Evolutionary conservation across 2,329 filamentous ascomycete genomes (phyloP), one percentile per base, ranked within the genome.

Genomic region (Emergomyces pasteurianus): DNA sequence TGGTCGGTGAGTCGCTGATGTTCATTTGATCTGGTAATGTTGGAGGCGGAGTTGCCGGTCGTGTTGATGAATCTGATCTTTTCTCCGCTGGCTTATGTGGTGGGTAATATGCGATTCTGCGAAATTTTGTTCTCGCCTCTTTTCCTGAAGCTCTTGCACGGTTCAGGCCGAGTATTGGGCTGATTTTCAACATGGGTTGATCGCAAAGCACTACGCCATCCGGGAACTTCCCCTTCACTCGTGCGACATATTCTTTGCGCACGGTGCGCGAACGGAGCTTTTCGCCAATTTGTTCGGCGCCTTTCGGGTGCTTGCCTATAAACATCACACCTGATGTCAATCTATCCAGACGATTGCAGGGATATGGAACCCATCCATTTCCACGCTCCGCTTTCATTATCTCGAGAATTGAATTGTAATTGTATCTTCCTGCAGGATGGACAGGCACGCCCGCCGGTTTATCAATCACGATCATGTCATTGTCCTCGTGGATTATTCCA

Each of bases 241-340:
- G 83, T 2, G 92, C 92, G 28, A 99, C 80, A 70, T 99, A 99
- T 73, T 99, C 94, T 73, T 99, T 99, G 67, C 90, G 86, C 43
- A 99, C 89, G 0, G 87, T 92, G 42, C 94, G 83, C 5, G 82
- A 83, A 66, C 85, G 83, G 62, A 99, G 89, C 73, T 96, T 88
- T 49, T 81, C 77, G 60, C 86, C 85, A 66, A 99, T 81, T 38
- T 80, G 80, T 65, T 92, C 90, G 0, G 94, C 92, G 0, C 89
- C 89, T 68, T 85, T 83, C 43, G 86, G 81, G 64, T 89, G 86
- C 76, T 99, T 99, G 34, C 88, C 94, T 67, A 99, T 86, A 73
- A 99, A 99, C 92, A 99, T 97, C 71, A 99, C 89, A 56, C 94
- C 94, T 67, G 90, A 96, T 0, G 94, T 99, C 68, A 99, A 78